phyloP scores from a whole-genome alignment of 2,329 filamentous ascomycete species.

The Fusarium clavum region DNA sequence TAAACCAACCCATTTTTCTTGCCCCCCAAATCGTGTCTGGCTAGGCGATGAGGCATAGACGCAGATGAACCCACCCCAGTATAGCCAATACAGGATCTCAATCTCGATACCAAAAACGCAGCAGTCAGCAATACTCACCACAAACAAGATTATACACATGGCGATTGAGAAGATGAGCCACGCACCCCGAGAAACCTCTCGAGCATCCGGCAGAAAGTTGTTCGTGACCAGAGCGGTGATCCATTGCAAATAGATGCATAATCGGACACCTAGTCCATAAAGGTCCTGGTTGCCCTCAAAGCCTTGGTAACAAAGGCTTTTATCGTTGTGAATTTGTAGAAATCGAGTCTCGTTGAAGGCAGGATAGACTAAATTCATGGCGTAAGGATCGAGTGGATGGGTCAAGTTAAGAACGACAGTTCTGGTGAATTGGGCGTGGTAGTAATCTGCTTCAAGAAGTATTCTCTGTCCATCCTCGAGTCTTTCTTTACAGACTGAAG shows the following conservation, averaged over 20 bases:
- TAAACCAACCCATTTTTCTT: accelerated
- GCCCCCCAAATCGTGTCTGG: accelerated
- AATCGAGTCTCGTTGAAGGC: background rate
- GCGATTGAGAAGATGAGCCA: background rate
- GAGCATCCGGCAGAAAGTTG: background rate
- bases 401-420: no score
- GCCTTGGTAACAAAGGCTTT: accelerated
- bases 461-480: no score
- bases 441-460: no score
- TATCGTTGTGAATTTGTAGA: accelerated
- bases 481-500: no score
- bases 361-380: no score
- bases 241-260: background rate
- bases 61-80: background rate
- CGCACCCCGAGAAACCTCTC: accelerated
- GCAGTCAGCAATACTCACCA: accelerated
- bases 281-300: background rate
- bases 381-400: no score
- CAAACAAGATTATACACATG: background rate
- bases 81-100: background rate
- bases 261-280: background rate
- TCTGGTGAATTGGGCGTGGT: no score
- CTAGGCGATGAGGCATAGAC: background rate
- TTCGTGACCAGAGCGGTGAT: accelerated
- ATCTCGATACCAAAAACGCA: background rate